Percentiles rank a stretch among this genome's conserved stretches.
These are phyloP conservation scores for Talaromyces atroroseus DNA, from an alignment of 2,329 filamentous ascomycete species.

Conservation along the genomic window DNA sequence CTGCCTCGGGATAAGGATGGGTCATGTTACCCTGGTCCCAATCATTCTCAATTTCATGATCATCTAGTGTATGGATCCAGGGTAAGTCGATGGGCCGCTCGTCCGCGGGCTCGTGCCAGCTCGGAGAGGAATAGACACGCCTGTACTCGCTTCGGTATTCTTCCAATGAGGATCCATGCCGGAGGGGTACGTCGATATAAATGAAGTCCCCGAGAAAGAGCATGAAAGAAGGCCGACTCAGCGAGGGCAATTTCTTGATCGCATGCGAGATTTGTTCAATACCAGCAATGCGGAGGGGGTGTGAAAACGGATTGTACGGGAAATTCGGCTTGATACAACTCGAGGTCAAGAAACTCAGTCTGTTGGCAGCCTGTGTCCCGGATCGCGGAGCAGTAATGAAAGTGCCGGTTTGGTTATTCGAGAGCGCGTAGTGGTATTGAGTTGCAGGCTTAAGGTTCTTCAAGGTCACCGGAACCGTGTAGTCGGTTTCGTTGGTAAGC, in stretches of 20 bases:
- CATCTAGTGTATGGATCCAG: conserved; percentile 95
- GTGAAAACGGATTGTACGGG: conserved; percentile 78
- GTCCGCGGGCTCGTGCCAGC: conserved; percentile 67
- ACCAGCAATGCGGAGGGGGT: conserved; percentile 76
- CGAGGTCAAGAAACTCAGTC: conserved; percentile 85
- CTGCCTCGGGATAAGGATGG: conserved; percentile 70
- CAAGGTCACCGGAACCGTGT: conserved; percentile 65
- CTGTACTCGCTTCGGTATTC: conserved; percentile 89
- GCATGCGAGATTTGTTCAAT: conserved; percentile 70
- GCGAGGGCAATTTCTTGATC: conserved; percentile 62
- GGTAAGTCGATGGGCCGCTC: conserved; percentile 62
- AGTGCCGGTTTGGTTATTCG: conserved; percentile 77
- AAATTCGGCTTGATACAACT: conserved; percentile 90
- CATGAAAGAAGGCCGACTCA: conserved; percentile 49
- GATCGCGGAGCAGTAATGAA: conserved; percentile 71
- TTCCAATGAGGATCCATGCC: conserved; percentile 64
- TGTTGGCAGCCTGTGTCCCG: conserved; percentile 59
- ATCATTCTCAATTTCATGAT: conserved; percentile 94
- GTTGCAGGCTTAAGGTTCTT: conserved; percentile 64
- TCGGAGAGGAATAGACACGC: conserved; percentile 90
- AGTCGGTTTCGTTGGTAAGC: conserved; percentile 75
- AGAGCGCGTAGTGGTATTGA: conserved; percentile 76
- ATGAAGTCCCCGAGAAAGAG: conserved; percentile 51
- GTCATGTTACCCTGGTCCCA: conserved; percentile 74
- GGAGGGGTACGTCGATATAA: conserved; percentile 69